Evolutionary conservation across 805 yeast genomes (phyloP).

Genomic region (Barnettozyma vustinii): DNA sequence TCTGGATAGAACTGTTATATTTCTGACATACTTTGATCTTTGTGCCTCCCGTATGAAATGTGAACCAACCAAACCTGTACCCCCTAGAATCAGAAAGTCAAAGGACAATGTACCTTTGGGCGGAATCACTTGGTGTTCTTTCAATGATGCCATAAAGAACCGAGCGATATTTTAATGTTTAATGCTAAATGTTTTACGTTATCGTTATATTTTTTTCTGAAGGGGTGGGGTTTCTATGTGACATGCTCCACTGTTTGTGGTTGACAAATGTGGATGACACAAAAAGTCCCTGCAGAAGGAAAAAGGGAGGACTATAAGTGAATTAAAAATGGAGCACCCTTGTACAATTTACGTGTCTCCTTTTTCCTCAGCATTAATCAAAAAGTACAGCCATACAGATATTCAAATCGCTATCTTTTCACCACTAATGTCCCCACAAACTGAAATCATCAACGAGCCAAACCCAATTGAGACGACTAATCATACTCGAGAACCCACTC

Average conservation of each 20-base stretch:
- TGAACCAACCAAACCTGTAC: conserved; percentile 20
- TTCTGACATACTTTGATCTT: conserved; percentile 6
- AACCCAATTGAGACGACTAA: not conserved
- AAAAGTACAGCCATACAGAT: not conserved
- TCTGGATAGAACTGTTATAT: conserved; percentile 11
- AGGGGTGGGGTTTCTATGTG: not conserved
- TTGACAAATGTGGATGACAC: not conserved
- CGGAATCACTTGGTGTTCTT: not conserved
- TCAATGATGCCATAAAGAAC: conserved; percentile 6
- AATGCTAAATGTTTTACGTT: not conserved
- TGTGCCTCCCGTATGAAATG: conserved; percentile 14
- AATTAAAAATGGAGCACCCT: not conserved
- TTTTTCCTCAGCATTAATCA: not conserved
- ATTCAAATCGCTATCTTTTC: not conserved
- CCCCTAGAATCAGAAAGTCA: conserved; percentile 17
- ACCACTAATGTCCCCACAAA: not conserved
- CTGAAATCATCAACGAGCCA: not conserved
- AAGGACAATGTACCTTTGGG: not conserved
- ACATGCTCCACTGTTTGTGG: not conserved
- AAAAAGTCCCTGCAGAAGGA: not conserved
- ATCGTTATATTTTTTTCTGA: not conserved
- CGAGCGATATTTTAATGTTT: not conserved
- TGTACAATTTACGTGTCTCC: not conserved
- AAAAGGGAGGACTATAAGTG: not conserved
- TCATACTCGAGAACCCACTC: not conserved